Percentiles rank a stretch among this genome's conserved stretches.
phyloP scores from a whole-genome alignment of 495 filamentous ascomycete species.

The Neurospora terricola region DNA sequence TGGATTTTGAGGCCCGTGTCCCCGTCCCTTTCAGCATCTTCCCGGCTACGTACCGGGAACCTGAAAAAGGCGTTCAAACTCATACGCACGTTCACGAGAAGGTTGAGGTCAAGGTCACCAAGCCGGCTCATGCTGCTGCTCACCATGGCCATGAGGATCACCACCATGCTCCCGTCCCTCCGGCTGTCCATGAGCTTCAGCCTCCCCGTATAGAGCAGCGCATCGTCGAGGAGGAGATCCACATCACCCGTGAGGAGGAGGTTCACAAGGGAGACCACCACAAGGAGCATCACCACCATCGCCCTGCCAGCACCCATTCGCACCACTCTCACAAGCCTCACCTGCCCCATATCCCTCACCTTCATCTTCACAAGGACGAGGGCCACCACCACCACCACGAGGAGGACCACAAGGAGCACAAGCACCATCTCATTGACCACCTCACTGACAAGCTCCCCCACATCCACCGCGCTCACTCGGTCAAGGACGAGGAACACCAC shows the following conservation, averaged over 20 bases:
- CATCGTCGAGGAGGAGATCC: constrained; percentile 75
- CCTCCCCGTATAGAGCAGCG: constrained; percentile 56
- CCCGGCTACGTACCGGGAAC: constrained; percentile 95
- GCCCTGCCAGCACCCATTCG: constrained; percentile 46
- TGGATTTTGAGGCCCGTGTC: constrained; percentile 99
- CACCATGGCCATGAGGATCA: constrained; percentile 80
- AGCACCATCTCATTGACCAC: background rate
- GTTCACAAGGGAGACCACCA: background rate
- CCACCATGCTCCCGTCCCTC: constrained; percentile 12
- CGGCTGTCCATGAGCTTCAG: constrained; percentile 41
- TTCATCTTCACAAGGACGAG: constrained; percentile 25
- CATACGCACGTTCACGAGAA: constrained; percentile 63
- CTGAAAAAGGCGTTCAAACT: constrained; percentile 69
- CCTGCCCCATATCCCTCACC: background rate
- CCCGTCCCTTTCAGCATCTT: constrained; percentile 99
- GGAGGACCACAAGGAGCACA: constrained; percentile 29
- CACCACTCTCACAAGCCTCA: constrained; percentile 28
- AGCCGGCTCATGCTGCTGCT: constrained; percentile 37
- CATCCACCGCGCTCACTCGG: background rate
- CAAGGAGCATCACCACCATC: constrained; percentile 31
- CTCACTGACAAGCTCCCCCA: background rate
- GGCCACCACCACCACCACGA: constrained; percentile 35
- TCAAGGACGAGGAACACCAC: constrained; percentile 33
- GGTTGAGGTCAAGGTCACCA: constrained; percentile 75
- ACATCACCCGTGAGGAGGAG: constrained; percentile 58